Percentiles rank a stretch among this genome's conserved stretches.
These are phyloP conservation scores for Metschnikowia matae DNA, from an alignment of 805 yeast genomes.

Conservation along the genomic window DNA sequence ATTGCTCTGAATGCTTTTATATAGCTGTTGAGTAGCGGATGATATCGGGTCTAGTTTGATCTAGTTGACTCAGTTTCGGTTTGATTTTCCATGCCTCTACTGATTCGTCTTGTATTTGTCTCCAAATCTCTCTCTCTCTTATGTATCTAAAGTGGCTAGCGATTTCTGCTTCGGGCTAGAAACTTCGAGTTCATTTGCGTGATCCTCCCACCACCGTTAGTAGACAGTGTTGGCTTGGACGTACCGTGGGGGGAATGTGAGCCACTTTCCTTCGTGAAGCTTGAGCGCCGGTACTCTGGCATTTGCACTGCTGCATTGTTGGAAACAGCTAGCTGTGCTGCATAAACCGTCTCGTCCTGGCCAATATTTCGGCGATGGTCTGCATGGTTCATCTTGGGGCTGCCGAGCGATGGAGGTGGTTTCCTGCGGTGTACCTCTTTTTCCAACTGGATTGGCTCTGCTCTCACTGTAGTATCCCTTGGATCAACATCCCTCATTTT, in stretches of 20 bases:
- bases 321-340: conserved; percentile 42
- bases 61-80: no score
- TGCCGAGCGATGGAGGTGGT: conserved; percentile 6
- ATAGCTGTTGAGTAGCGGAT: background rate
- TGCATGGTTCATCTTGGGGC: conserved; percentile 23
- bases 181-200: conserved; percentile 60
- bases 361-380: conserved; percentile 8
- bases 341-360: conserved; percentile 33
- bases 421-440: conserved; percentile 6
- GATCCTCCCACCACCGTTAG: conserved; percentile 24
- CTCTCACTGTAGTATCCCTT: background rate
- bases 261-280: conserved; percentile 23
- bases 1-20: background rate
- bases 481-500: background rate
- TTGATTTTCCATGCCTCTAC: no score
- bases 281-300: conserved; percentile 29
- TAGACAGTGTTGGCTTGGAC: background rate
- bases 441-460: background rate
- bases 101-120: background rate
- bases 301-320: conserved; percentile 23
- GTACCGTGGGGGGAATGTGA: background rate
- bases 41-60: background rate
- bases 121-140: background rate
- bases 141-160: background rate
- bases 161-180: conserved; percentile 52